Conservation (phyloP, 2,329 filamentous ascomycete species). For the Trichoderma pleuroti region DNA sequence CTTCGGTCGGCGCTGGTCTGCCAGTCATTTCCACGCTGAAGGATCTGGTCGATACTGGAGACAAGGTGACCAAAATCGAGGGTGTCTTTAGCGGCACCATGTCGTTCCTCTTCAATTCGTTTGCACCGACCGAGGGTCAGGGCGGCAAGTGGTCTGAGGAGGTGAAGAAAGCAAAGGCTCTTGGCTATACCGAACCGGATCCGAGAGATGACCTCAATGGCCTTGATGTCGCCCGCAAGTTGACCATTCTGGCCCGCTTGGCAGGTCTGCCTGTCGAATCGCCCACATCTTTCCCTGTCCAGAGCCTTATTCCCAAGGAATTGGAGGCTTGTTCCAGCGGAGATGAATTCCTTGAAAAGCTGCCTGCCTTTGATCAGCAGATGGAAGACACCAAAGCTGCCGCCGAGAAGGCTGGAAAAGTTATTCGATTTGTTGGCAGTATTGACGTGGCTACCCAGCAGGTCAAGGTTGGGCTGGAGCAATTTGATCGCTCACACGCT, state of each 20-base stretch:
- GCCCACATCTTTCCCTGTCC: slow-evolving; percentile 86
- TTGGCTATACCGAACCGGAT: slow-evolving; percentile 90
- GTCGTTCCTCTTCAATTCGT: slow-evolving; percentile 97
- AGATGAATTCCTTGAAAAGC: slow-evolving; percentile 77
- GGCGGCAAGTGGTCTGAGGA: slow-evolving; percentile 87
- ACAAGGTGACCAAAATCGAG: slow-evolving; percentile 87
- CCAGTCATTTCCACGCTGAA: slow-evolving; percentile 91
- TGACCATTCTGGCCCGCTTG: slow-evolving; percentile 88
- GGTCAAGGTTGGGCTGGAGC: slow-evolving; percentile 90
- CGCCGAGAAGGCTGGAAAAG: slow-evolving; percentile 85
- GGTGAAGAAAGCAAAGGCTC: slow-evolving; percentile 85
- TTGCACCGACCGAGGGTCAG: slow-evolving; percentile 71
- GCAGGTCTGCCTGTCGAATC: slow-evolving; percentile 77
- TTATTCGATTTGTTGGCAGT: slow-evolving; percentile 89
- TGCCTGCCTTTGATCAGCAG: slow-evolving; percentile 78
- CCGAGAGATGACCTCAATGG: slow-evolving; percentile 84
- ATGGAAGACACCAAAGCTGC: slow-evolving; percentile 86
- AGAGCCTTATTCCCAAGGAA: slow-evolving; percentile 86
- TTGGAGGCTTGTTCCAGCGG: slow-evolving; percentile 73
- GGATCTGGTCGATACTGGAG: slow-evolving; percentile 91
- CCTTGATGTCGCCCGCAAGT: slow-evolving; percentile 87
- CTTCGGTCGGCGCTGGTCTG: slow-evolving; percentile 86
- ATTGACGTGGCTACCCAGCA: slow-evolving; percentile 77
- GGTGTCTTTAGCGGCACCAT: slow-evolving; percentile 97
- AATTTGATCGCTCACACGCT: slow-evolving; percentile 80